These are phyloP conservation scores for Cenchrus americanus DNA, from an alignment of 176 grass and related monocot species.

Conservation along the genomic window DNA sequence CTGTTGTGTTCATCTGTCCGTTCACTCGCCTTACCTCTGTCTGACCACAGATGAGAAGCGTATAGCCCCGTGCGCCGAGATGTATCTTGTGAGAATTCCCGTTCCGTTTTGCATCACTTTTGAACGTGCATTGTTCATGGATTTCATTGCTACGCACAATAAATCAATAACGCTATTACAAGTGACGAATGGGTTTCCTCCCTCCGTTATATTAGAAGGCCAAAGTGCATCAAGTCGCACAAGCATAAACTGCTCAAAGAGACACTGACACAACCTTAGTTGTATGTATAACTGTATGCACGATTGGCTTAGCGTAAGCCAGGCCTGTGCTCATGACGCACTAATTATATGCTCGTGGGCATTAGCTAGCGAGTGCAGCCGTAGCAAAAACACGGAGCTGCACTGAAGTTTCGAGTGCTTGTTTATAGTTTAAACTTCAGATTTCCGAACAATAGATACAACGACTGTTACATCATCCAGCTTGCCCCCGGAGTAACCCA, in stretches of 20 bases:
- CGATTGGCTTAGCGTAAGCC: not conserved
- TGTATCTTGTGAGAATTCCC: slow-evolving; percentile 36
- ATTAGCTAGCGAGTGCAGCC: slow-evolving; percentile 9
- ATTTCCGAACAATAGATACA: slow-evolving; percentile 83
- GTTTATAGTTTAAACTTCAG: slow-evolving; percentile 43
- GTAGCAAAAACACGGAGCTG: slow-evolving; percentile 32
- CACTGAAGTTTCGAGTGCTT: not conserved
- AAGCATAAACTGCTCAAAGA: not conserved
- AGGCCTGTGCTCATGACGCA: not conserved
- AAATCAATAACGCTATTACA: not conserved
- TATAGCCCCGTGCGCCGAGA: not conserved
- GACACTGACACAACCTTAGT: not conserved
- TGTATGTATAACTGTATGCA: not conserved
- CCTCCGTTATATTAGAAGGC: not conserved
- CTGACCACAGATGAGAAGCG: not conserved
- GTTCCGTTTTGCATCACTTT: not conserved
- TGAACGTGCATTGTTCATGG: not conserved
- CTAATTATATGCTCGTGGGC: not conserved
- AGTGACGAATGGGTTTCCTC: not conserved
- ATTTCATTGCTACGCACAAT: not conserved
- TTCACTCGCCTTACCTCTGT: not conserved
- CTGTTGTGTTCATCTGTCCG: not conserved
- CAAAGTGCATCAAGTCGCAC: not conserved
- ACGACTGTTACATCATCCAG: slow-evolving; percentile 88
- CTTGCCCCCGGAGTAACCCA: slow-evolving; percentile 84